Evolutionary conservation across 2,329 filamentous ascomycete genomes (phyloP).

Genomic region (Dendryphion nanum): DNA sequence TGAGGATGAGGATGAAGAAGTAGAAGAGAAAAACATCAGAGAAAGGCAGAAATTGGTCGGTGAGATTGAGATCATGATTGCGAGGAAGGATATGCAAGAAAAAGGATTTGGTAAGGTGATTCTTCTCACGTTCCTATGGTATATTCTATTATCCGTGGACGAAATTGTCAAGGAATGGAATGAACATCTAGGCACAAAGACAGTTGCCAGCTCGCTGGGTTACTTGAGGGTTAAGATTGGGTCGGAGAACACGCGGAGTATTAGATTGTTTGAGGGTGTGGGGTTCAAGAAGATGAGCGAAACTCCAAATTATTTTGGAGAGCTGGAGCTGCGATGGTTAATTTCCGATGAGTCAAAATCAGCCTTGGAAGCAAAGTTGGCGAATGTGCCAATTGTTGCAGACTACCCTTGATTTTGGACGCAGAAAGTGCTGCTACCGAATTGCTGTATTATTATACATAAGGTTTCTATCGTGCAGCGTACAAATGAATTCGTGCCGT

Average conservation of each 20-base stretch:
- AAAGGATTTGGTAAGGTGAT: slow-evolving; percentile 65
- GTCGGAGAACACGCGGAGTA: slow-evolving; percentile 55
- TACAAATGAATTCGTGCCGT: neutral
- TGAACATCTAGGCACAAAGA: slow-evolving; percentile 10
- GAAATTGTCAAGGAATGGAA: slow-evolving; percentile 60
- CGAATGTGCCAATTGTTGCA: slow-evolving; percentile 5
- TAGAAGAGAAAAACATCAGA: slow-evolving; percentile 10
- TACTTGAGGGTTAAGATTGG: slow-evolving; percentile 64
- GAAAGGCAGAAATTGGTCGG: slow-evolving; percentile 51
- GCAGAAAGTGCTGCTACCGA: slow-evolving; percentile 8
- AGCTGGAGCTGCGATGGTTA: slow-evolving; percentile 57
- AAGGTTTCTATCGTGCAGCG: slow-evolving; percentile 11
- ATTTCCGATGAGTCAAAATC: slow-evolving; percentile 1
- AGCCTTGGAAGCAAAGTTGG: slow-evolving; percentile 8
- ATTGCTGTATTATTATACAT: slow-evolving; percentile 25
- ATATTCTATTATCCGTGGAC: slow-evolving; percentile 56
- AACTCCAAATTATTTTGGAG: slow-evolving; percentile 65
- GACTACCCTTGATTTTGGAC: slow-evolving; percentile 4
- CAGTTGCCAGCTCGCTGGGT: slow-evolving; percentile 26
- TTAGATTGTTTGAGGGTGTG: slow-evolving; percentile 60
- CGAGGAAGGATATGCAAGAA: slow-evolving; percentile 55
- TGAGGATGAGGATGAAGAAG: slow-evolving; percentile 17
- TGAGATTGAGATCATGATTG: slow-evolving; percentile 88
- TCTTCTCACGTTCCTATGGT: slow-evolving; percentile 67
- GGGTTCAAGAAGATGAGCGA: slow-evolving; percentile 54